A percentile compares a stretch with the other conserved stretches of the same genome.
phyloP scores from a whole-genome alignment of 257 asterid species.

The Apocynum venetum region DNA sequence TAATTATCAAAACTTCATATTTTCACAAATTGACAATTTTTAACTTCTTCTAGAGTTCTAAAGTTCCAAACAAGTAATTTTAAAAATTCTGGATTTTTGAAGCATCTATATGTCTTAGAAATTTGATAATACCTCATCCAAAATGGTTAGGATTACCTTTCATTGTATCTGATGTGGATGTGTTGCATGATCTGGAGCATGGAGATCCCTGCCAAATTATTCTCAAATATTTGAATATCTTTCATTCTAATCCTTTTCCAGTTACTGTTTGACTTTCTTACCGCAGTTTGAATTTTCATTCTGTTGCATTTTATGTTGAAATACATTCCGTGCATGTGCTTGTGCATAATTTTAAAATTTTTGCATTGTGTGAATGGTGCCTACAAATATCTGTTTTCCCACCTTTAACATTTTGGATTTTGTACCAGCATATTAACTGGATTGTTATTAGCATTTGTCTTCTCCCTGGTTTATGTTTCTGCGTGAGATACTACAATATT shows the following conservation, averaged over 20 bases:
- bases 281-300: background rate
- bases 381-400: background rate
- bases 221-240: background rate
- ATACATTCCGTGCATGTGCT: background rate
- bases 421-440: background rate
- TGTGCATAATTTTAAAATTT: background rate
- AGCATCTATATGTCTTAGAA: no score
- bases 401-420: background rate
- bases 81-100: no score
- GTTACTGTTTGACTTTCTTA: background rate
- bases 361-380: background rate
- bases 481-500: background rate
- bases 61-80: no score
- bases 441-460: background rate
- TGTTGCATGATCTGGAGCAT: background rate
- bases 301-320: background rate
- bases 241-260: background rate
- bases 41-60: no score
- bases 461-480: background rate
- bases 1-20: no score
- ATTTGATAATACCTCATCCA: background rate
- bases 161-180: background rate
- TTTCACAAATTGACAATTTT: no score
- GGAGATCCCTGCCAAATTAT: background rate
- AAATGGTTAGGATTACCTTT: background rate